Evolutionary conservation across 768 basidiomycete species (phyloP), one percentile per base, ranked within the genome.

Genomic region (Collybia sordida): DNA sequence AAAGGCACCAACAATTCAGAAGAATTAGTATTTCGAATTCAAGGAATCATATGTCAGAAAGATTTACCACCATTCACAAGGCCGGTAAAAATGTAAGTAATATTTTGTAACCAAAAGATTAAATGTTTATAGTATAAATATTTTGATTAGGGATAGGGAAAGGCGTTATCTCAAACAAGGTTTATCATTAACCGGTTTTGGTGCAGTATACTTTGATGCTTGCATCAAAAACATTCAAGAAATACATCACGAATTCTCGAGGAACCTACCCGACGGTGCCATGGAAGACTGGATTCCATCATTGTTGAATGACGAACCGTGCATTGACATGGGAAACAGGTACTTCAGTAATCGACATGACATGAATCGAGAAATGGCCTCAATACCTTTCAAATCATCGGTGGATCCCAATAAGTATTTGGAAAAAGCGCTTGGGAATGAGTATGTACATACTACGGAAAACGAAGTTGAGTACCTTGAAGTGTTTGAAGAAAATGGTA

Each of bases 391-490:
- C 18, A 35, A 45, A 12, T 3, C 19, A 4, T 45, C 6, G 4
- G 19, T 45, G 1, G 31, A 45, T 34, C 44, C 44, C 9, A 17
- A 36, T 15, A 4, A 23, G 15, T 21, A 21, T 35, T 14, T 45
- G 18, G 31, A 34, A 21, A 21, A 14, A 19, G 18, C 28, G 9
- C 19, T 45, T 12, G 44, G 34, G 7, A 11, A 28, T 22, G 44
- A 45, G 9, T 45, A 21, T 15, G 9, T 2, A 6, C 44, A 45
- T 19, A 35, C 34, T 1, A 2, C 15, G n/a, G 44, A 45, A 35
- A 45, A 45, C 35, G 44, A 45, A 15, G 44, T 45, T 3, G 31
- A 45, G 19, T 45, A 45, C 21, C 35, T 45, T 22, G 31, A 45
- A 45, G 4, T 7, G 5, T 34, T 21, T 19, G 8, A 14, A 3